Conservation (phyloP, 345 rosid species). For the Draba incana region DNA sequence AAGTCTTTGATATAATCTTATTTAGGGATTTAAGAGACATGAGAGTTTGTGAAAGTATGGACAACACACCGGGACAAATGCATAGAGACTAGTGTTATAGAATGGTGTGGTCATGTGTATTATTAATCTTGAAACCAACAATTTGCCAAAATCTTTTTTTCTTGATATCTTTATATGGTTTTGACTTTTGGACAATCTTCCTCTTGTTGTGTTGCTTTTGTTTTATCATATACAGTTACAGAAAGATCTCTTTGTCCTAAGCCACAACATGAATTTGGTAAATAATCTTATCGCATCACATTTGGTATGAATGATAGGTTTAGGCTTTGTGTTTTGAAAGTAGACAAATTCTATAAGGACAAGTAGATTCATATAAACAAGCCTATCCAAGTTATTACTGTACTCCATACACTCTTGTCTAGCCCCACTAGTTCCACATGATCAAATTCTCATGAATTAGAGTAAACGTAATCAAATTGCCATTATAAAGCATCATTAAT, state of each 20-base stretch:
- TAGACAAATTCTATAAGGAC: conserved; percentile 56
- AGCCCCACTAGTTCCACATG: conserved; percentile 19
- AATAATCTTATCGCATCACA: conserved; percentile 27
- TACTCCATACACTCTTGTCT: conserved; percentile 28
- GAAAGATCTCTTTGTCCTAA: conserved; percentile 30
- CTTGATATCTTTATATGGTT: conserved; percentile 10
- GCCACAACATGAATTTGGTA: conserved; percentile 33
- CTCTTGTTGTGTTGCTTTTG: conserved; percentile 42
- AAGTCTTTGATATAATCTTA: conserved; percentile 15
- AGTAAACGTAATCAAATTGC: neutral
- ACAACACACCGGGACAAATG: conserved; percentile 43
- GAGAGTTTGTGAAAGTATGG: conserved; percentile 39
- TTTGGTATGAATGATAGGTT: conserved; percentile 33
- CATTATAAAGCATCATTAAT: neutral
- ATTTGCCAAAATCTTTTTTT: conserved; percentile 27
- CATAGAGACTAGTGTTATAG: conserved; percentile 40
- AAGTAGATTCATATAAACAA: conserved; percentile 37
- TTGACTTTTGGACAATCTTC: conserved; percentile 27
- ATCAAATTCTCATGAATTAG: neutral
- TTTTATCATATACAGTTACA: conserved; percentile 14
- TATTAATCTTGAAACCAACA: conserved; percentile 33
- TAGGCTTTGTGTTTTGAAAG: conserved; percentile 27
- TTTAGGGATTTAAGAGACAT: conserved; percentile 41
- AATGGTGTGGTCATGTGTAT: conserved; percentile 39
- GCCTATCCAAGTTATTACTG: conserved; percentile 28